Percentiles rank a stretch among this genome's conserved stretches.
Conservation (phyloP, 495 filamentous ascomycete genomes). For the Aspergillus bertholletiae region DNA sequence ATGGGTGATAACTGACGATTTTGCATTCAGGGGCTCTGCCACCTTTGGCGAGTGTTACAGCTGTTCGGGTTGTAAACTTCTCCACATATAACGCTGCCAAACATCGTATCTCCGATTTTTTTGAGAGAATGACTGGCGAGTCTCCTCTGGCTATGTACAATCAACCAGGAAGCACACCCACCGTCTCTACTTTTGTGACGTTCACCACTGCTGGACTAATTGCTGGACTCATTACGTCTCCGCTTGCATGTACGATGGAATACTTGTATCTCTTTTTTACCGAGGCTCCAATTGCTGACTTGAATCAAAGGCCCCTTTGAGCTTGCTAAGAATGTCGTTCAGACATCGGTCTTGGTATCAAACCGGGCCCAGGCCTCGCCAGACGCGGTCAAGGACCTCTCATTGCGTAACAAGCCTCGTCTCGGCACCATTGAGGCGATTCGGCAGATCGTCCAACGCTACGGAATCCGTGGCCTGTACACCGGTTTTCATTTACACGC, state of each 20-base stretch:
- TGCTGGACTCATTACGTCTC: constrained; percentile 74
- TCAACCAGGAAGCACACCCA: constrained; percentile 65
- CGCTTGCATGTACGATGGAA: constrained; percentile 72
- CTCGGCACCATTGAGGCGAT: constrained; percentile 79
- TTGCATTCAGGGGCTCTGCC: constrained; percentile 63
- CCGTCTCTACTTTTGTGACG: constrained; percentile 62
- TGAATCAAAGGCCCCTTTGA: constrained; percentile 74
- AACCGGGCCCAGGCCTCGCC: constrained; percentile 58
- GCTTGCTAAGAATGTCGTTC: constrained; percentile 87
- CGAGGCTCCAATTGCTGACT: not conserved
- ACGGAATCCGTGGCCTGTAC: constrained; percentile 77
- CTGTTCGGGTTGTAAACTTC: constrained; percentile 89
- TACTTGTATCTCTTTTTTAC: not conserved
- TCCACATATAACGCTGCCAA: constrained; percentile 87
- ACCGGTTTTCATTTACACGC: constrained; percentile 78
- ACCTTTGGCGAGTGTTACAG: constrained; percentile 81
- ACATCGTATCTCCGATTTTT: constrained; percentile 57
- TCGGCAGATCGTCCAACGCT: constrained; percentile 70
- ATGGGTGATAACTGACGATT: constrained; percentile 1
- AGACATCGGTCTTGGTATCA: constrained; percentile 81
- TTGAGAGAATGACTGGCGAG: constrained; percentile 54
- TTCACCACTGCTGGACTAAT: constrained; percentile 76
- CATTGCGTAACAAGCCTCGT: constrained; percentile 66
- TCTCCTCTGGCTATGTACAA: constrained; percentile 72
- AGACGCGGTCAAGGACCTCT: constrained; percentile 52